Evolutionary conservation across 306 rosid species (phyloP), one percentile per base, ranked within the genome.

Genomic region (Begonia masoniana): DNA sequence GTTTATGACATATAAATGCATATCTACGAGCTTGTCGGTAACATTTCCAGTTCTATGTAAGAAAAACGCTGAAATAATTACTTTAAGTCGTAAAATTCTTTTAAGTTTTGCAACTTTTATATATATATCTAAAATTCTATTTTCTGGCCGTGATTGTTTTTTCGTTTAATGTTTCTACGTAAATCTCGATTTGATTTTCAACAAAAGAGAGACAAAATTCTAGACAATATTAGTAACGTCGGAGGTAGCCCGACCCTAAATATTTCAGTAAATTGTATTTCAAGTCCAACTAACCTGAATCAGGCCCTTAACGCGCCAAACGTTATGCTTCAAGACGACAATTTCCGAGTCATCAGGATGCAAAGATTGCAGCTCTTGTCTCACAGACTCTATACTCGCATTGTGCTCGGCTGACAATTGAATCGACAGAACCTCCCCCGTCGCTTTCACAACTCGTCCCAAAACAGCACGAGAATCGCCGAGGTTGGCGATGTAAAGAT

Each of bases 381-480:
- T 66, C 71, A 88, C 93, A 58, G 97, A 78, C 56, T 88, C 95
- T 63, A 79, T 78, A 60, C 68, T 68, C 60, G 80, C 97, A 60
- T 88, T 88, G 73, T 88, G 97, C 75, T 88, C 97, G 1, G 95
- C 59, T 4, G 97, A 88, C 55, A 88, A 75, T 65, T 84, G 97
- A 70, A 78, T 60, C 10, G 95, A 85, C 50, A 78, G 68, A 62
- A 88, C 88, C 60, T 88, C 95, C 71, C 85, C 97, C 7, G 95
- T 84, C 12, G 86, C 80, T 64, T 62, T 74, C 61, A 88, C 71
- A 51, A 62, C 75, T 66, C 93, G 71, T 51, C 97, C 97, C 63
- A 88, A 76, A 63, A 88, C 95, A 15, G 86, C 97, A 57, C 95
- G 97, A 60, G 97, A 88, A 59, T 88, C 97, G n/a, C 97, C 97